Percentiles rank a stretch among this genome's conserved stretches.
These are phyloP conservation scores for Polyplosphaeria fusca DNA, from an alignment of 495 filamentous ascomycete genomes.

Conservation along the genomic window DNA sequence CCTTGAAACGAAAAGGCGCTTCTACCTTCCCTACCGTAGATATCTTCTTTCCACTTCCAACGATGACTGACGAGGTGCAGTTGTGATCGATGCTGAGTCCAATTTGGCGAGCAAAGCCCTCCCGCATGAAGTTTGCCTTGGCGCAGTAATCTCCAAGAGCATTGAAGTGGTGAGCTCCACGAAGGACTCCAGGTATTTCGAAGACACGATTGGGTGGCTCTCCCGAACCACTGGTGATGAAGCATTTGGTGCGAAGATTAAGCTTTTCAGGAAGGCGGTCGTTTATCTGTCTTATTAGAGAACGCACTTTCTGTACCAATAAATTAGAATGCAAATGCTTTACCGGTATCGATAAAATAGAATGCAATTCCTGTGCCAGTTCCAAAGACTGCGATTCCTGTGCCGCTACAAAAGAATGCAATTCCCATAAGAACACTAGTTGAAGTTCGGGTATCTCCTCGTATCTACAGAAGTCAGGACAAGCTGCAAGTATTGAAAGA, in stretches of 20 bases:
- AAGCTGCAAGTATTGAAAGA: too few relatives aligned
- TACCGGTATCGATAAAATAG: not conserved
- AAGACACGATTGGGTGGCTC: not conserved
- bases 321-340: too few relatives aligned
- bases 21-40: not conserved
- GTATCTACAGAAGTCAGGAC: too few relatives aligned
- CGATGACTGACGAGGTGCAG: not conserved
- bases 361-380: not conserved
- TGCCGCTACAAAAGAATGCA: not conserved
- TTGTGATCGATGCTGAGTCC: not conserved
- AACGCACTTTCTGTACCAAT: too few relatives aligned
- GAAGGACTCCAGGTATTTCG: not conserved
- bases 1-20: not conserved
- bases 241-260: too few relatives aligned
- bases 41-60: constrained; percentile 10
- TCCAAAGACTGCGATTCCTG: not conserved
- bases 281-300: too few relatives aligned
- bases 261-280: not conserved
- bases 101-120: not conserved
- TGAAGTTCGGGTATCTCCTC: too few relatives aligned
- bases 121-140: constrained; percentile 12
- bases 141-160: constrained; percentile 11
- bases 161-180: not conserved
- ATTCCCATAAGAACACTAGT: too few relatives aligned
- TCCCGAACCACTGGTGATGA: not conserved